Evolutionary conservation across 2,329 filamentous ascomycete species (phyloP), one percentile per base, ranked within the genome.

Genomic region (Didymella segeticola): DNA sequence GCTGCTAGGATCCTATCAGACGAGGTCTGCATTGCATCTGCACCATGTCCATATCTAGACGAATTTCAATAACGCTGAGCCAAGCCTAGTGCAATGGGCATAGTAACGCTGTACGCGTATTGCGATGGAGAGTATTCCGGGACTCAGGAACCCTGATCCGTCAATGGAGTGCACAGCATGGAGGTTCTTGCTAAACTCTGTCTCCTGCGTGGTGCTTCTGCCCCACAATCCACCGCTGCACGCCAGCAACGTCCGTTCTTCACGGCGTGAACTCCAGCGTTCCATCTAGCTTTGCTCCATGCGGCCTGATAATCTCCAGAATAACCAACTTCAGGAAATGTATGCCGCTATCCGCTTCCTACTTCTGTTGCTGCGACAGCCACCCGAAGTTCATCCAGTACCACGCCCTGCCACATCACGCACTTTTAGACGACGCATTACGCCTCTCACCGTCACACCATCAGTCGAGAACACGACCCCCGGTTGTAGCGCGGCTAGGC

Each of bases 131-230:
- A 53, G 53, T 45, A 12, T 9, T 47, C 51, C 42, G 47, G 55
- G 56, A 42, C 22, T 31, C 23, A 48, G 52, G 43, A 37, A 50
- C 51, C 30, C 37, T 50, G 46, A 22, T 43, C 31, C 36, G 29
- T 53, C 36, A 22, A 49, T 27, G 37, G 27, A 47, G 43, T 37
- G 50, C 47, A 58, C 43, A 53, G 42, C 53, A 54, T 49, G 23
- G 45, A 26, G 48, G 52, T 41, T 53, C 38, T 53, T 48, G 53
- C 15, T 26, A 39, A 52, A 56, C 42, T 50, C 20, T 56, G n/a
- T n/a, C 48, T 62, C 56, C 57, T 61, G 52, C 49, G 43, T 50
- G 41, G 36, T 60, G 54, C 53, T 52, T 54, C 43, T 47, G 50
- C 52, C 57, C 51, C 34, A 53, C 41, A 43, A 31, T 30, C 43